Conservation (phyloP, 2,329 filamentous ascomycete genomes). For the Nemania sp. region DNA sequence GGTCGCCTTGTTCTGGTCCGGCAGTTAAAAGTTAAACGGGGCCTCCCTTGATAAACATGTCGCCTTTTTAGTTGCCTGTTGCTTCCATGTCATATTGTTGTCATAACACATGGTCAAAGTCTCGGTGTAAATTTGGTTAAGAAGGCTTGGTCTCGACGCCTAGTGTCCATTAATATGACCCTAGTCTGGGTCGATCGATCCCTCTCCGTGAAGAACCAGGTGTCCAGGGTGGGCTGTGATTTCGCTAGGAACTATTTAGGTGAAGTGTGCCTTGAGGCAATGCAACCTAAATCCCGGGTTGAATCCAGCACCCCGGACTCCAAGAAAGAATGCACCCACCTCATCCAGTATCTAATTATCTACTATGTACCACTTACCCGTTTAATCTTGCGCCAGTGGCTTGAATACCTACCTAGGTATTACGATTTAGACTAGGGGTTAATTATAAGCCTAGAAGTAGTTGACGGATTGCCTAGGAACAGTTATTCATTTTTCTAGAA, state of each 20-base stretch:
- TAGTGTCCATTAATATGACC: constrained; percentile 3
- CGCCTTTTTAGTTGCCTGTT: not conserved
- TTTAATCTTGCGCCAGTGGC: not conserved
- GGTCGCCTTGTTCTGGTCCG: constrained; percentile 34
- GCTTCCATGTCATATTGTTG: not conserved
- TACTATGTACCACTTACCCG: not conserved
- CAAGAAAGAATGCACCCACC: constrained; percentile 5
- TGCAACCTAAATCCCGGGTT: constrained; percentile 34
- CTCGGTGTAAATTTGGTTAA: constrained; percentile 10
- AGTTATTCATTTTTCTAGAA: not conserved
- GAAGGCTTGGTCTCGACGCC: not conserved
- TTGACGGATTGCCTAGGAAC: not conserved
- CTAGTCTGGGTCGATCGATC: constrained; percentile 7
- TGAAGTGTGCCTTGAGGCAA: constrained; percentile 23
- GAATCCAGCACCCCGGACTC: constrained; percentile 26
- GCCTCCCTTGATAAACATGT: not conserved
- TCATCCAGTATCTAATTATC: not conserved
- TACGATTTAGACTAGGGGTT: not conserved
- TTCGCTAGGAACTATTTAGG: constrained; percentile 23
- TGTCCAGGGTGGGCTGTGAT: constrained; percentile 9
- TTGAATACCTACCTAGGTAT: not conserved
- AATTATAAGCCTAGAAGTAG: no score
- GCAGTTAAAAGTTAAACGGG: constrained; percentile 13
- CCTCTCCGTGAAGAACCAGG: constrained; percentile 8
- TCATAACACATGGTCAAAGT: not conserved